A percentile compares a stretch with the other conserved stretches of the same genome.
phyloP scores from a whole-genome alignment of 2,329 filamentous ascomycete genomes.

The Clathrospora elynae region DNA sequence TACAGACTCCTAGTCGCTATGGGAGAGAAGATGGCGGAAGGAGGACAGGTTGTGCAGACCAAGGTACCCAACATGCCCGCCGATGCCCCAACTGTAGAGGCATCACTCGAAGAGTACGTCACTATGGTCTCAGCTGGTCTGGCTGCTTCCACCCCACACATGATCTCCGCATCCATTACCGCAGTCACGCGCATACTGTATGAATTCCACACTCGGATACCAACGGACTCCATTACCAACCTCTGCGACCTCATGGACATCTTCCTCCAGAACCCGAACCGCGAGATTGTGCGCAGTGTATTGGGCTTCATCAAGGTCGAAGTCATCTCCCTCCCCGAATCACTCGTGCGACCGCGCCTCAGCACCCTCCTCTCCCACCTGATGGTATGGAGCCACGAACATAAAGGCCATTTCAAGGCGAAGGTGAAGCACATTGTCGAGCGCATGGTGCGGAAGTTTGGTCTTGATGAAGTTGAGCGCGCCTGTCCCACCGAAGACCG shows the following conservation, averaged over 20 bases:
- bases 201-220: conserved; percentile 78
- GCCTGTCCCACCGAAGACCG: conserved; percentile 83
- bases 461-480: conserved; percentile 77
- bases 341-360: conserved; percentile 78
- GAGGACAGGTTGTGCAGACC: conserved; percentile 78
- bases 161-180: conserved; percentile 97
- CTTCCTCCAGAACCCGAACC: conserved; percentile 94
- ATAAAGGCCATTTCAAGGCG: conserved; percentile 94
- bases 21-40: conserved; percentile 78
- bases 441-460: conserved; percentile 89
- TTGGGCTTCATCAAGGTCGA: conserved; percentile 97
- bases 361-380: conserved; percentile 81
- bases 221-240: conserved; percentile 73
- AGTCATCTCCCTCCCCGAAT: conserved; percentile 80
- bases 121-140: conserved; percentile 98
- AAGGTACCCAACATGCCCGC: conserved; percentile 86
- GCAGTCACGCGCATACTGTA: conserved; percentile 92
- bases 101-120: conserved; percentile 92
- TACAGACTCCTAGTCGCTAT: conserved; percentile 90
- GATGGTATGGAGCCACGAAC: conserved; percentile 95
- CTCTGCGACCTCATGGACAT: conserved; percentile 94
- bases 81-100: conserved; percentile 75
- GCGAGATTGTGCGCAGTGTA: conserved; percentile 93
- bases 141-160: conserved; percentile 89
- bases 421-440: conserved; percentile 99